Evolutionary conservation across 2,329 filamentous ascomycete genomes (phyloP).

Genomic region (Botrytis deweyae): DNA sequence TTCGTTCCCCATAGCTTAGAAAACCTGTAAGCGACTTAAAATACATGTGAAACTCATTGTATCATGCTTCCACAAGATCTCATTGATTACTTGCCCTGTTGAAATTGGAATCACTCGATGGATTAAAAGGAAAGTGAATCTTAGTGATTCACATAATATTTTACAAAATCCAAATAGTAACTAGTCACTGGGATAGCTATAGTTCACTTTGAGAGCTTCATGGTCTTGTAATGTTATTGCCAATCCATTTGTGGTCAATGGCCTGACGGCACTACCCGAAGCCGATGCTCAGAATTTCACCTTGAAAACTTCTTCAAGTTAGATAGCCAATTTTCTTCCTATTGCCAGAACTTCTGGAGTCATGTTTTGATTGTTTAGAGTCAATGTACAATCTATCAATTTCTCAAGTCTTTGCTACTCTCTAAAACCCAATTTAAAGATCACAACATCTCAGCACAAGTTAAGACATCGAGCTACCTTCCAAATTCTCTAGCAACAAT

Average conservation of each 20-base stretch:
- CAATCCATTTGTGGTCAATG: neutral
- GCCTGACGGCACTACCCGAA: neutral
- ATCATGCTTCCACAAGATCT: neutral
- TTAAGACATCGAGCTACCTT: neutral
- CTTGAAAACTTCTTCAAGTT: neutral
- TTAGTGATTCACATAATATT: neutral
- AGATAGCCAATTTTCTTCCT: neutral
- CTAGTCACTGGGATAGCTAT: neutral
- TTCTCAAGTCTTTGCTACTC: no score
- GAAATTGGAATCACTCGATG: neutral
- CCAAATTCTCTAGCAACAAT: neutral
- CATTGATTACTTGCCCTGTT: fast-evolving
- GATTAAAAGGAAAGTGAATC: neutral
- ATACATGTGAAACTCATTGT: neutral
- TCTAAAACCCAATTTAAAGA: neutral
- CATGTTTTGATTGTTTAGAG: neutral
- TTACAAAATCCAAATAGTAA: fast-evolving
- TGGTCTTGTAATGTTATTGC: neutral
- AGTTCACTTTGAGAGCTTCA: neutral
- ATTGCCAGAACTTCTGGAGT: no score
- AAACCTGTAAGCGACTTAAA: neutral
- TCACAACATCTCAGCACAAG: neutral
- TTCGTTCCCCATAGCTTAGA: neutral
- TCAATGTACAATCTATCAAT: no score
- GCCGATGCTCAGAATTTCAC: neutral